Evolutionary conservation across 129 eudicot genomes (phyloP), one percentile per base, ranked within the genome.

Genomic region (Tagetes erecta): DNA sequence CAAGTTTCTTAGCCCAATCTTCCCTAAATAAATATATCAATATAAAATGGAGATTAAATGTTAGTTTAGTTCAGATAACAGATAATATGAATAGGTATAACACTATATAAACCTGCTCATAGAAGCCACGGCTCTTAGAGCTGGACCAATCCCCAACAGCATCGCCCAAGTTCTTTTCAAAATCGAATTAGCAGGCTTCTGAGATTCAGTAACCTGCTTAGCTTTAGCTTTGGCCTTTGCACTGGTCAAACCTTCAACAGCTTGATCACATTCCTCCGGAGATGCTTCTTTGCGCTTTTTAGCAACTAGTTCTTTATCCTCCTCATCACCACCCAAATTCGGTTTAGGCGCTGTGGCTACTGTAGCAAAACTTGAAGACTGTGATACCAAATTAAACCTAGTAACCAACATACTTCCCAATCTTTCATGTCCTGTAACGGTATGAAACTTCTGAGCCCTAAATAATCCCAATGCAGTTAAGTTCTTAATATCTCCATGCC

Each of bases 241-340:
- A 27, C 83, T 82, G 71, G 88, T 91, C 73, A 91, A 73, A 70
- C 96, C 97, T 78, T 88, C 96, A 83, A 91, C 97, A 31, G 97
- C 97, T 82, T 91, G 90, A 74, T 91, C 97, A 69, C 97, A 91
- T 76, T 91, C 97, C 79, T 88, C 96, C 0, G 97, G 92, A 41
- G 97, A 91, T 5, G 97, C 88, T 80, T 91, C 97, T 78, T 91
- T 91, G 81, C 92, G 82, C 85, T 83, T 86, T 59, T 86, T 88
- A 63, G 81, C 76, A 77, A 76, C 84, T 63, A 78, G 81, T 68
- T 88, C 92, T 83, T 86, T 81, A 70, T 78, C 85, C 56, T 80
- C 86, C 66, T 88, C 83, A 63, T 80, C 84, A 27, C 79, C 67
- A n/a, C 87, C 87, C 68, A 83, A 42, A 40, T 84, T 70, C 40